phyloP scores from a whole-genome alignment of 2,329 filamentous ascomycete species.

The Neofusicoccum ribis region DNA sequence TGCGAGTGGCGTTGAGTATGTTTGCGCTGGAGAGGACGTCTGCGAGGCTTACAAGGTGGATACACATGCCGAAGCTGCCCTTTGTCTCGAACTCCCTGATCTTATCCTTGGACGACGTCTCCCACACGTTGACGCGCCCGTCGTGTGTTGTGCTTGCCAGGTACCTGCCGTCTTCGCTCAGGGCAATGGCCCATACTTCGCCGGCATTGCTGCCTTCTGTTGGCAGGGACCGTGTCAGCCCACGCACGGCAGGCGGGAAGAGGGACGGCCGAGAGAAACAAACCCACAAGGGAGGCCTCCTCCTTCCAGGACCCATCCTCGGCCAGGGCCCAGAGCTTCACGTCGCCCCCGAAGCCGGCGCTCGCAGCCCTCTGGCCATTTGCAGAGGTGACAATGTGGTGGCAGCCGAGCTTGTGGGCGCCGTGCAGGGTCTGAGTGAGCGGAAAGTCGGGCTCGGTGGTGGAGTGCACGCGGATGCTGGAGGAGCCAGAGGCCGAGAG shows the following conservation, averaged over 20 bases:
- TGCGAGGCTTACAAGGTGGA: conserved; percentile 66
- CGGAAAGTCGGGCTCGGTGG: conserved; percentile 68
- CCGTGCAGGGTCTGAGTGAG: conserved; percentile 75
- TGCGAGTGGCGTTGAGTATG: conserved; percentile 27
- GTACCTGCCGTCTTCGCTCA: conserved; percentile 81
- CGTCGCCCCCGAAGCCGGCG: conserved; percentile 84
- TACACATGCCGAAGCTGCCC: conserved; percentile 84
- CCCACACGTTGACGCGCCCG: conserved; percentile 88
- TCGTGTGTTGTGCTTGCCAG: conserved; percentile 86
- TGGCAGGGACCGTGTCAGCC: background rate
- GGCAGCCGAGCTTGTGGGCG: conserved; percentile 85
- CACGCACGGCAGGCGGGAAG: background rate
- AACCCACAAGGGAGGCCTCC: conserved; percentile 49
- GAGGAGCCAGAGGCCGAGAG: conserved; percentile 85
- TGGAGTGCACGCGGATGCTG: conserved; percentile 77
- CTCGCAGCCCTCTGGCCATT: conserved; percentile 75
- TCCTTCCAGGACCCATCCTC: conserved; percentile 54
- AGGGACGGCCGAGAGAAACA: conserved; percentile 22
- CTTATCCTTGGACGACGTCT: conserved; percentile 59
- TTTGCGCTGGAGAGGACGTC: background rate
- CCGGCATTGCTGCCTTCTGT: conserved; percentile 61
- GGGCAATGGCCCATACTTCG: conserved; percentile 82
- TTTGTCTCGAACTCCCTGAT: conserved; percentile 87
- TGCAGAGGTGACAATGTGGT: conserved; percentile 75
- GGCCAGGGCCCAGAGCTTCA: conserved; percentile 75